Base-by-base conservation (phyloP, 345 rosid genomes). In the Euphorbia lathyris region DNA sequence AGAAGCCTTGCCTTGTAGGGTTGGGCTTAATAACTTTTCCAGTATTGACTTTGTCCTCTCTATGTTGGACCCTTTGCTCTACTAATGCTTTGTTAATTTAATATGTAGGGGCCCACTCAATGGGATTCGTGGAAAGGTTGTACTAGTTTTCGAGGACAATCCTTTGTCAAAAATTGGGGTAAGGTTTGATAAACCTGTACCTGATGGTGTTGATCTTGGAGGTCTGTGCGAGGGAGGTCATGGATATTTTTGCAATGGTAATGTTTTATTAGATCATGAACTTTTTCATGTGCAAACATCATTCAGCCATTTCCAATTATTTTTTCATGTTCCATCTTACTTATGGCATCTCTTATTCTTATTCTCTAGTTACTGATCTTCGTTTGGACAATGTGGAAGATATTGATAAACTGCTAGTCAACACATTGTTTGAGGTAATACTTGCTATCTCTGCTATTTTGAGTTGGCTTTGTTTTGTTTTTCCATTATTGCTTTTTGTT, bases 231-330 rank as follows among this genome's bases (percentile, higher is more conserved):
- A 91, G 81, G 72, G 14, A 27, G 94, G 91, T 56, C 79, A 79
- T 77, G 97, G 98, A 65, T 91, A 82, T 76, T 93, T 89, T 85
- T 93, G 97, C 83, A 78, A 76, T 69, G 97, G 97, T 93, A 87
- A 82, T 80, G 71, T 72, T 50, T 9, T 45, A 29, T 36, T 63
- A 27, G 27, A 22, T 51, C 34, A 10, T 65, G 19, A 70, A 45
- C 56, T 68, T 68, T 66, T 61, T 17, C 56, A 40, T n/a, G 48
- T 11, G 3, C 42, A 51, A 32, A 34, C 38, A 51, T 56, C n/a
- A 17, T 48, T 32, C 20, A 30, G 62, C 52, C 51, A 20, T 70
- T 53, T 52, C 58, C 36, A 59, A 0, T 0, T 0, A 13, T 3
- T 45, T 63, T 53, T 77, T 74, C 69, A 45, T 77, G 34, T 47